Evolutionary conservation across 108 stramenopile genomes (phyloP).

Genomic region (Fistulifera solaris): DNA sequence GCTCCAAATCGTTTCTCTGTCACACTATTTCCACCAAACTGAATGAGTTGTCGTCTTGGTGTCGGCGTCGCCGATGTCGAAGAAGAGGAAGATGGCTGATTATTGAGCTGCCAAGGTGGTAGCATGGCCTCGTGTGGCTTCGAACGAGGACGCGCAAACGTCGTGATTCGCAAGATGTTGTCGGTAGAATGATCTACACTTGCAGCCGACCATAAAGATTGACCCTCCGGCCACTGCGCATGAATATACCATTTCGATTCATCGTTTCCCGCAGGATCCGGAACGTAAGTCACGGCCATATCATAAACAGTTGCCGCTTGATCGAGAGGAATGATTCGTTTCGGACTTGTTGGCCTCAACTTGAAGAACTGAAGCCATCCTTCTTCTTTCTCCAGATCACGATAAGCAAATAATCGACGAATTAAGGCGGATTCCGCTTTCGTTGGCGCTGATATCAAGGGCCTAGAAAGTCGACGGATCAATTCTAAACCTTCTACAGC

Average conservation of each 20-base stretch:
- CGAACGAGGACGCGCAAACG: background rate
- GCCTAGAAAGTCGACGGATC: slow-evolving; percentile 20
- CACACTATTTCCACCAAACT: background rate
- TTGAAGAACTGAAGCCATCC: slow-evolving; percentile 35
- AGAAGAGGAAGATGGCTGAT: background rate
- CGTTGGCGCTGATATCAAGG: slow-evolving; percentile 7
- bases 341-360: slow-evolving; percentile 51
- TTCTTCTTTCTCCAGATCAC: slow-evolving; percentile 10
- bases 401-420: slow-evolving; percentile 63
- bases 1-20: slow-evolving; percentile 33
- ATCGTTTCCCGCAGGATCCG: slow-evolving; percentile 27
- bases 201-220: background rate
- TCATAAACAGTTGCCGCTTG: slow-evolving; percentile 62
- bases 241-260: slow-evolving; percentile 15
- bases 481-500: slow-evolving; percentile 67
- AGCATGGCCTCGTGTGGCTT: background rate
- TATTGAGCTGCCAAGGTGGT: slow-evolving; percentile 12
- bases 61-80: background rate
- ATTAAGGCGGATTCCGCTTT: slow-evolving; percentile 43
- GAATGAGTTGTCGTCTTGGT: slow-evolving; percentile 2
- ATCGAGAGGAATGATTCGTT: slow-evolving; percentile 38
- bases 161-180: slow-evolving; percentile 1
- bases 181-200: background rate
- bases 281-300: slow-evolving; percentile 62
- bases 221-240: slow-evolving; percentile 6